Percentiles rank a stretch among this genome's conserved stretches.
These are phyloP conservation scores for Alternaria sp. DNA, from an alignment of 2,329 filamentous ascomycete species.

Conservation along the genomic window DNA sequence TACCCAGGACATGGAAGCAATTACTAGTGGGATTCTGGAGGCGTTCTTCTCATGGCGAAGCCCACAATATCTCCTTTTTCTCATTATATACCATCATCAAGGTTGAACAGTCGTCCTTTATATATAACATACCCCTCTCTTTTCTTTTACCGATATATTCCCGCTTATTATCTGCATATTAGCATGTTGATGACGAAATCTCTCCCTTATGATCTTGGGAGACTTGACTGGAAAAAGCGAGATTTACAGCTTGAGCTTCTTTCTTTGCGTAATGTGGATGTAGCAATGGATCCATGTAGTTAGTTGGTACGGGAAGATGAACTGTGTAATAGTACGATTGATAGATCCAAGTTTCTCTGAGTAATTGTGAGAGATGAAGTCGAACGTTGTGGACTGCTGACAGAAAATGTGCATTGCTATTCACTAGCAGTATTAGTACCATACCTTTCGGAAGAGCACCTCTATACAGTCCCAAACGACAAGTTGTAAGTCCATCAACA, in stretches of 20 bases:
- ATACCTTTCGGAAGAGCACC: neutral
- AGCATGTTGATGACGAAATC: constrained; percentile 4
- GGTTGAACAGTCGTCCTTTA: neutral
- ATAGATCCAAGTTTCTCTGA: neutral
- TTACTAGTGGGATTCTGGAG: neutral
- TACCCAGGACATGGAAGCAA: neutral
- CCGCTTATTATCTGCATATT: constrained; percentile 4
- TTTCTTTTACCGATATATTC: neutral
- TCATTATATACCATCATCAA: constrained; percentile 5
- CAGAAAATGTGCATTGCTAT: neutral
- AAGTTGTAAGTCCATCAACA: neutral
- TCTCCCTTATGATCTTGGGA: neutral
- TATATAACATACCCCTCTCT: constrained; percentile 17
- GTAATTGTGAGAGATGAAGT: neutral
- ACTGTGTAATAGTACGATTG: constrained; percentile 7
- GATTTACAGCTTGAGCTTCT: neutral
- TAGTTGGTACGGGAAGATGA: neutral
- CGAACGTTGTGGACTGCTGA: neutral
- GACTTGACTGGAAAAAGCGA: neutral
- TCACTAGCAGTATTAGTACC: neutral
- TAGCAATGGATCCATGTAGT: neutral
- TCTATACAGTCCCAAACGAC: neutral
- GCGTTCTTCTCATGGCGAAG: neutral
- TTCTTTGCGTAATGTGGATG: neutral
- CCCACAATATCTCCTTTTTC: neutral